Evolutionary conservation across 2,329 filamentous ascomycete species (phyloP), one percentile per base, ranked within the genome.

Genomic region (Aspergillus bombycis): DNA sequence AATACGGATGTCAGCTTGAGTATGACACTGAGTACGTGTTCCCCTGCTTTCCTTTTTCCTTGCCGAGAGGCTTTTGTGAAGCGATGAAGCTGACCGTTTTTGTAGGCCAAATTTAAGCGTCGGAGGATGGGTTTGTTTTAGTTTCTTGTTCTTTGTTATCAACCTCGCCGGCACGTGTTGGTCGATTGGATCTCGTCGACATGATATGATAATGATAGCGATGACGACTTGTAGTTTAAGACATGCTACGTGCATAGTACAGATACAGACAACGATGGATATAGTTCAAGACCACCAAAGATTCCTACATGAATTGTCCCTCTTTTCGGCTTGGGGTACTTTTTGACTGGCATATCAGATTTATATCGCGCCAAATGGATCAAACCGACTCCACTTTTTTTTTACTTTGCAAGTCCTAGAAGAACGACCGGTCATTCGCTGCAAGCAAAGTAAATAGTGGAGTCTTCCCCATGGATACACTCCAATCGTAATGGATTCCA

Each of bases 1-100:
- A 96, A 91, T 78, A 98, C 94, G 30, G 88, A 90, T 77, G 84
- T 89, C 54, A 86, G 83, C 65, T 84, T 89, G 83, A 89, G 87
- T 77, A 89, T 89, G 87, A 89, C 87, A 56, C 78, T 89, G 77
- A 87, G 86, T 85, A 81, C 77, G 83, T 78, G 61, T 46, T 45
- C 34, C 34, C 23, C 28, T 52, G 53, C 56, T 41, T 53, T 64
- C 58, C 43, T 28, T 26, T 19, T 14, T 12, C n/a, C 32, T 38
- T 19, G n/a, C 8, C 23, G 14, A 21, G 52, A 23, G 30, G 45
- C 3, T 16, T 26, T 56, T 11, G 21, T 4, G 4, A 55, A 36
- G 28, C 21, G 14, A 30, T 21, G 55, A 58, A 38, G 50, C 63
- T 69, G 56, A 68, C 57, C 21, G 21, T 45, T 14, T 32, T 36